Percentiles rank a stretch among this genome's conserved stretches.
Evolutionary conservation across 2,329 filamentous ascomycete genomes (phyloP).

Genomic region (Phaeosphaeriaceae sp.): DNA sequence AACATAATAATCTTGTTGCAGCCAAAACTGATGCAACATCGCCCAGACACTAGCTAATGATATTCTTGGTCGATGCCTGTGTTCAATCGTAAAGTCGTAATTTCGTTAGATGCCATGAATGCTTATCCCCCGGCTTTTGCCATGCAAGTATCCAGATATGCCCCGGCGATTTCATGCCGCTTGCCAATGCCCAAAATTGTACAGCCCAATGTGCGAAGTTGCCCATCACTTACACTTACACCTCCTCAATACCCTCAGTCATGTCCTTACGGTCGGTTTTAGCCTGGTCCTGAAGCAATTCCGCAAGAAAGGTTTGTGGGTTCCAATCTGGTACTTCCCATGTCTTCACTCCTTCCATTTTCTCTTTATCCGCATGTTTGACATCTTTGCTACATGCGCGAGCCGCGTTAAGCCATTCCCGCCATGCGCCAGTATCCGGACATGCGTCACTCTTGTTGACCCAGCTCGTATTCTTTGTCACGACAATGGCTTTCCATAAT

Average conservation of each 20-base stretch:
- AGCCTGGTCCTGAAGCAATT: constrained; percentile 29
- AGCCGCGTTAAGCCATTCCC: constrained; percentile 50
- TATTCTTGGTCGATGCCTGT: neutral
- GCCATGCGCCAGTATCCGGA: constrained; percentile 52
- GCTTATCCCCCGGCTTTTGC: neutral
- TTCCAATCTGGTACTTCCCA: constrained; percentile 47
- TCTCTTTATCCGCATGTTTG: constrained; percentile 11
- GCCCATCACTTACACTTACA: constrained; percentile 4
- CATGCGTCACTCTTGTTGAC: constrained; percentile 49
- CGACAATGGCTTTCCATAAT: constrained; percentile 57
- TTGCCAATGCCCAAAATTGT: no score
- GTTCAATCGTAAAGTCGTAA: neutral
- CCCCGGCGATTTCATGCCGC: no score
- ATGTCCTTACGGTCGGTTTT: constrained; percentile 21
- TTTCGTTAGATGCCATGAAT: neutral
- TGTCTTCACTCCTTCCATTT: constrained; percentile 18
- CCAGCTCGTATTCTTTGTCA: constrained; percentile 54
- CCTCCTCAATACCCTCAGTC: constrained; percentile 19
- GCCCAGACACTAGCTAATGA: neutral
- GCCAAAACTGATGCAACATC: constrained; percentile 7
- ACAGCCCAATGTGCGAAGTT: no score
- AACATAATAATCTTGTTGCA: neutral
- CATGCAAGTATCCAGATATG: neutral
- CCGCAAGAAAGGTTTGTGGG: constrained; percentile 30
- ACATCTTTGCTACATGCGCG: constrained; percentile 25